A percentile compares a stretch with the other conserved stretches of the same genome.
phyloP scores from a whole-genome alignment of 2,329 filamentous ascomycete species.

The Albifimbria verrucaria region DNA sequence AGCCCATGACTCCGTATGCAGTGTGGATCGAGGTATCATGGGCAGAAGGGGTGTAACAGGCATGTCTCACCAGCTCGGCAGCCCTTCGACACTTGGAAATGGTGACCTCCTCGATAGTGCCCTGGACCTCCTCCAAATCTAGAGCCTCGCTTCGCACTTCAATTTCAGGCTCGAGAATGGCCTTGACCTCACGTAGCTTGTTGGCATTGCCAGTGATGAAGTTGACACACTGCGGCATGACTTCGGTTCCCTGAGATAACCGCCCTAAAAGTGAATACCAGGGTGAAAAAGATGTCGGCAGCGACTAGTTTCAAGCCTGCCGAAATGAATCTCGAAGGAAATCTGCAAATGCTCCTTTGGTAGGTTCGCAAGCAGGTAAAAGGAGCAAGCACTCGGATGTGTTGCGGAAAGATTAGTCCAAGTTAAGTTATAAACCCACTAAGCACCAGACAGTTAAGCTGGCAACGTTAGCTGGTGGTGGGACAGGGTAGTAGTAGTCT shows the following conservation, averaged over 20 bases:
- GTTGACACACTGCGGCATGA: slow-evolving; percentile 58
- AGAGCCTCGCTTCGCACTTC: slow-evolving; percentile 70
- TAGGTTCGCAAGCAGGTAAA: too few relatives aligned
- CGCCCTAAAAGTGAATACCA: neutral
- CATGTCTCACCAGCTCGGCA: slow-evolving; percentile 63
- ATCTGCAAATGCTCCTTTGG: too few relatives aligned
- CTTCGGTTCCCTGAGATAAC: neutral
- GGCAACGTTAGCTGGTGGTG: too few relatives aligned
- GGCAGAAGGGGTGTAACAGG: neutral
- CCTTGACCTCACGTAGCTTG: slow-evolving; percentile 86
- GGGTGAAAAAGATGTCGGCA: too few relatives aligned
- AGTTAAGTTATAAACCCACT: too few relatives aligned
- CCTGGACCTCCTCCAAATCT: slow-evolving; percentile 88
- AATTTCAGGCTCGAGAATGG: slow-evolving; percentile 74
- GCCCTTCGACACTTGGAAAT: slow-evolving; percentile 81
- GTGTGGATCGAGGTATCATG: neutral
- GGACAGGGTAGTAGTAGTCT: too few relatives aligned
- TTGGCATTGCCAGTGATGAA: slow-evolving; percentile 97
- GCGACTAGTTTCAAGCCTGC: too few relatives aligned
- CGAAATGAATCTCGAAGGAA: too few relatives aligned
- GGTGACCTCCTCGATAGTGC: slow-evolving; percentile 87
- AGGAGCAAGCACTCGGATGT: too few relatives aligned
- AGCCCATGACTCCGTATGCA: slow-evolving; percentile 3
- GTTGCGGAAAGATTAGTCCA: too few relatives aligned
- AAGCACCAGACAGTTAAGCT: too few relatives aligned